Evolutionary conservation across 2,329 filamentous ascomycete genomes (phyloP).

Genomic region (Aspergillus hortae): DNA sequence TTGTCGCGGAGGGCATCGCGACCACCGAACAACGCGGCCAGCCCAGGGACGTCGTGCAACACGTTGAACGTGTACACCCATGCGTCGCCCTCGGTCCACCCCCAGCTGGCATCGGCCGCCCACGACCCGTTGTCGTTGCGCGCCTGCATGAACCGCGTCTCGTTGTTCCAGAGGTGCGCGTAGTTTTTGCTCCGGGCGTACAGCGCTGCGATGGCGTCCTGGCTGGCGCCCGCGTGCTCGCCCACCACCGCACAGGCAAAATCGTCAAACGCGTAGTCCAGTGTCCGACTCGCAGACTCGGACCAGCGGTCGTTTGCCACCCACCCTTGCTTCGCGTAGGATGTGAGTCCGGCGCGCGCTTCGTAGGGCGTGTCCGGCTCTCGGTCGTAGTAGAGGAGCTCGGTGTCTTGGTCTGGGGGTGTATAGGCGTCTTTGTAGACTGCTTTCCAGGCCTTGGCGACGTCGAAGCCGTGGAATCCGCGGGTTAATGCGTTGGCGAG

Average conservation of each 20-base stretch:
- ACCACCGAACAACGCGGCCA: constrained; percentile 40
- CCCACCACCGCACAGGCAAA: constrained; percentile 43
- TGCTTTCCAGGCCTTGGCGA: constrained; percentile 43
- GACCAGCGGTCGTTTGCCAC: constrained; percentile 49
- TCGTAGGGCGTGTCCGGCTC: constrained; percentile 47
- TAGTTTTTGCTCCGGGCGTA: constrained; percentile 41
- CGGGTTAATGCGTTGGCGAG: constrained; percentile 46
- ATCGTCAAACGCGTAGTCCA: constrained; percentile 49
- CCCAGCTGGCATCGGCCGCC: constrained; percentile 39
- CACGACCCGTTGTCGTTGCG: constrained; percentile 47
- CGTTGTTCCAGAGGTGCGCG: constrained; percentile 40
- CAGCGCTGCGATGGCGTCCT: constrained; percentile 29
- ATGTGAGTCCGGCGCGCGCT: constrained; percentile 45
- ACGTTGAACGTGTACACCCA: constrained; percentile 53
- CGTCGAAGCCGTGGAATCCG: constrained; percentile 43
- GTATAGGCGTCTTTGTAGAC: constrained; percentile 46
- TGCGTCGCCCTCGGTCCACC: constrained; percentile 50
- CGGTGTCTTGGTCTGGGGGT: constrained; percentile 43
- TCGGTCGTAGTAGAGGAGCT: constrained; percentile 47
- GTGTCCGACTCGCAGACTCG: constrained; percentile 45
- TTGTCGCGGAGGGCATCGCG: constrained; percentile 38
- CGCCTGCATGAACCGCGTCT: constrained; percentile 47
- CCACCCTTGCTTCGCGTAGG: constrained; percentile 45
- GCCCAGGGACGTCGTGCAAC: constrained; percentile 44
- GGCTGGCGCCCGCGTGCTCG: constrained; percentile 35